Conservation (phyloP, 2,329 filamentous ascomycete species). For the Verticillium nubilum region DNA sequence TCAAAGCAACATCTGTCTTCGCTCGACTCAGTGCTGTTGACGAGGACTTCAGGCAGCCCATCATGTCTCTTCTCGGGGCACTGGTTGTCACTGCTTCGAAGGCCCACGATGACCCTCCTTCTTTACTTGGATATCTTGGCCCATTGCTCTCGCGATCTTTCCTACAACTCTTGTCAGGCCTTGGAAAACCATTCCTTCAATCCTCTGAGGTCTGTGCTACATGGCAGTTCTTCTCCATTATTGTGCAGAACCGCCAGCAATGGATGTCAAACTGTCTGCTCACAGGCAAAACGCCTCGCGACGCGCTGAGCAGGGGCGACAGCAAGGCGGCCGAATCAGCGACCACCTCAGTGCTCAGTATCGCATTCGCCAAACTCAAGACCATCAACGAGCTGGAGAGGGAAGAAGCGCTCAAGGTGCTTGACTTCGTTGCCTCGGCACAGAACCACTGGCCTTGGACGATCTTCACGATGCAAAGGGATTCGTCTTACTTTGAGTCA, state of each 20-base stretch:
- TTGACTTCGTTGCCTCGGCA: conserved; percentile 82
- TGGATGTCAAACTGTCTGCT: conserved; percentile 94
- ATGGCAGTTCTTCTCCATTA: conserved; percentile 81
- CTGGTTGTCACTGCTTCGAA: conserved; percentile 67
- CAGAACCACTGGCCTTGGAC: conserved; percentile 97
- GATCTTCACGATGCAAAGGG: conserved; percentile 71
- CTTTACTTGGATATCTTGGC: conserved; percentile 84
- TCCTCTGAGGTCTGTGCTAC: conserved; percentile 59
- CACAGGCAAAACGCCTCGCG: conserved; percentile 78
- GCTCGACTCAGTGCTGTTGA: conserved; percentile 70
- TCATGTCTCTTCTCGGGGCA: conserved; percentile 65
- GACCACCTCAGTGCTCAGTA: conserved; percentile 62
- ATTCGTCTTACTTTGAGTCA: conserved; percentile 66
- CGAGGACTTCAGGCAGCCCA: conserved; percentile 58
- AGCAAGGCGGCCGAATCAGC: conserved; percentile 44
- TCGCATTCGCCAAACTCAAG: conserved; percentile 66
- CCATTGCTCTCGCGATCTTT: conserved; percentile 80
- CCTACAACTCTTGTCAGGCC: conserved; percentile 67
- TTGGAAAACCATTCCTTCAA: conserved; percentile 71
- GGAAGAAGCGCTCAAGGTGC: conserved; percentile 65
- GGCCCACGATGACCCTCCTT: conserved; percentile 72
- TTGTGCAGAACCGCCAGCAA: conserved; percentile 86
- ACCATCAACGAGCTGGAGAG: conserved; percentile 59
- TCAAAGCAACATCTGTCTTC: conserved; percentile 72
- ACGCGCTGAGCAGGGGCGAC: conserved; percentile 55